Conservation (phyloP, 345 rosid species). For the Salix viminalis region DNA sequence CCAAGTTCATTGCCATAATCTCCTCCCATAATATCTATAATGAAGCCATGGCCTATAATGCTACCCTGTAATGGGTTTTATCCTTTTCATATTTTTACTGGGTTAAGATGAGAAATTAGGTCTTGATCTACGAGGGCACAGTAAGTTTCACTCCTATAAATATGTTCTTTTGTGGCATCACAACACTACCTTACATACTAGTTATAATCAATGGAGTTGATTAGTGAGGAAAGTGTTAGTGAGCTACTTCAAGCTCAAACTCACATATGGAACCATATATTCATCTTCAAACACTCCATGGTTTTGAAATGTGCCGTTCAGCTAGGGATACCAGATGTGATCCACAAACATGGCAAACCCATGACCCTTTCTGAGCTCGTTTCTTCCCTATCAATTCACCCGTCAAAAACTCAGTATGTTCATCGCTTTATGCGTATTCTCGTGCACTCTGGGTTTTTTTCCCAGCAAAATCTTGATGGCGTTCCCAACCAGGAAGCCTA, state of each 20-base stretch:
- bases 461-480: not conserved
- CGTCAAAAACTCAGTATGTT: constrained; percentile 10
- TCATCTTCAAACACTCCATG: not conserved
- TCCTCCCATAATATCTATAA: constrained; percentile 33
- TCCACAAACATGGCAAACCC: too few relatives aligned
- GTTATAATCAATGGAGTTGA: too few relatives aligned
- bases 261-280: constrained; percentile 24
- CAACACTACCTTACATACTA: too few relatives aligned
- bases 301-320: too few relatives aligned
- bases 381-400: constrained; percentile 13
- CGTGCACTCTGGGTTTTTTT: constrained; percentile 35
- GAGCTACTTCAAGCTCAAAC: not conserved
- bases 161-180: too few relatives aligned
- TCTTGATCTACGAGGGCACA: not conserved
- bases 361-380: constrained; percentile 9
- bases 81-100: too few relatives aligned
- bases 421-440: constrained; percentile 35
- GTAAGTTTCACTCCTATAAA: too few relatives aligned
- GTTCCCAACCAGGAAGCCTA: not conserved
- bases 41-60: too few relatives aligned
- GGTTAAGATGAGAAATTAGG: too few relatives aligned
- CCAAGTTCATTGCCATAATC: constrained; percentile 47
- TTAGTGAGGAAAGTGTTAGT: too few relatives aligned
- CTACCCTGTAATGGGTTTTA: too few relatives aligned
- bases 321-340: too few relatives aligned